Base-by-base conservation (phyloP, 1,139 yeast genomes). In the Blastobotrys arbuscula region DNA sequence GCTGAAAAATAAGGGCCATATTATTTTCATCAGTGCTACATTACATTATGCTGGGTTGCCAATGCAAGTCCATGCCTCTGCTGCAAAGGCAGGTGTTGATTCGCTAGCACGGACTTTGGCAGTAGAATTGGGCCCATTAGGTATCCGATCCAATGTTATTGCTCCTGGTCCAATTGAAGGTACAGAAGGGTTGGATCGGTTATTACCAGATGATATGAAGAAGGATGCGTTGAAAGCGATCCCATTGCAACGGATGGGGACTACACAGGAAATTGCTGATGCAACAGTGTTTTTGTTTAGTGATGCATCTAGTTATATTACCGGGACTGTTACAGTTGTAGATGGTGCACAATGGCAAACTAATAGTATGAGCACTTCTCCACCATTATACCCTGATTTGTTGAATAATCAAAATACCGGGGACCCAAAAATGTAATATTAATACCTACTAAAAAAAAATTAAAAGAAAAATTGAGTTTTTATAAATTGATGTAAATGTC, bases 61-160 rank as follows among this genome's bases (percentile, higher is more conserved):
- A 7, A 79, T 84, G 68, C 96, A 89, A 67, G 62, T 78, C 6
- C 97, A 88, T 57, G 96, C 87, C 1, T 84, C 89, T 1, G 96
- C 97, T 0, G 96, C 96, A 6, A 89, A 89, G 69, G 96, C 96
- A 1, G 97, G 96, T 19, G 79, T 89, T 33, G 97, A 90, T 63
- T 94, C 96, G 0, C 70, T 89, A 40, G 81, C 89, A 19, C 81
- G 83, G 56, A 83, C 88, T 0, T 67, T 89, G 53, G 95, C 96
- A 0, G 89, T 86, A 8, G 97, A 89, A 66, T 72, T 87, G 53
- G 97, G 96, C 1, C 95, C 96, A 0, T 63, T 84, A 50, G 96
- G 97, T 2, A 77, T 89, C 43, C 75, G 90, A 50, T 77, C 81
- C 45, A 89, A 89, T 64, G 79, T 85, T 62, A 77, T 89, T 55